Evolutionary conservation across 257 asterid species (phyloP), one percentile per base, ranked within the genome.

Genomic region (Jacaranda copaia): DNA sequence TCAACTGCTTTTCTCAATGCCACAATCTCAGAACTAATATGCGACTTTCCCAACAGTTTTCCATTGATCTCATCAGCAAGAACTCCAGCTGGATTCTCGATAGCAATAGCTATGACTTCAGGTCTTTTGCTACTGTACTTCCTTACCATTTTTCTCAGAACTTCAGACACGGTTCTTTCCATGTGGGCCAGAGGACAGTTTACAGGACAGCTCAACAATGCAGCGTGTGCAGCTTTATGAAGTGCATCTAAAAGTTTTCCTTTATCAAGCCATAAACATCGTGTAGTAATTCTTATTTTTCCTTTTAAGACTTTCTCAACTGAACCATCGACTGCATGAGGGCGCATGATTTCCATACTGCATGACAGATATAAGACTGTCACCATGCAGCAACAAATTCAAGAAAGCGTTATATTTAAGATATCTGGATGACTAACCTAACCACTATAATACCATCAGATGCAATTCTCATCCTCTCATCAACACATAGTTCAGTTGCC

Each of bases 231-330:
- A 79, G 97, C 96, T 84, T 89, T 90, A 82, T 96, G 98, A 64
- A 96, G 96, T 1, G 97, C 97, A 85, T 96, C 99, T 80, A 96
- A 84, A 82, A 96, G 97, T 83, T 91, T 96, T 40, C 99, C 99
- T 87, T 87, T 93, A 84, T 96, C 99, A 70, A 93, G 95, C 99
- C 99, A 96, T 87, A 93, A 83, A 89, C 99, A 96, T 51, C 99
- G 96, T 20, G 99, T 96, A 0, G 98, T 96, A 40, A 96, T 96
- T 88, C 95, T 87, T 76, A 96, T 96, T 87, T 93, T 96, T 75
- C 98, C 99, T 79, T 93, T 93, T 66, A 96, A 52, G 61, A 87
- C 72, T 80, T 80, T 89, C 81, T 87, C 98, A 19, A 67, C 59
- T 38, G 84, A 72, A 79, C 82, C 78, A 76, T 82, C 88, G 13